These are phyloP conservation scores for Leishmania lainsoni DNA, from an alignment of 208 protist species.

Conservation along the genomic window DNA sequence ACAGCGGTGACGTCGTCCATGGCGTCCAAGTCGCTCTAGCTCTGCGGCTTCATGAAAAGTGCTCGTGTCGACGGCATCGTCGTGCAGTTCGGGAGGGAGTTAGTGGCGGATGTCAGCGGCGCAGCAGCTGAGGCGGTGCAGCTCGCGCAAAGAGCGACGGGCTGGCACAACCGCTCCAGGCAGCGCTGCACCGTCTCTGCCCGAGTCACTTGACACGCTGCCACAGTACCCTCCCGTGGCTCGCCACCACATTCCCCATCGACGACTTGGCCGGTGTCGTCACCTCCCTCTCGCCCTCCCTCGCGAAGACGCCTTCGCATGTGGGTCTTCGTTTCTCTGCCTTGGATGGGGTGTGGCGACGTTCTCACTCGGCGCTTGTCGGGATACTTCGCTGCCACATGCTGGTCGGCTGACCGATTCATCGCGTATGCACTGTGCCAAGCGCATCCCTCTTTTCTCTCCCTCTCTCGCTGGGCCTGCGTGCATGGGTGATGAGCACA, in stretches of 20 bases:
- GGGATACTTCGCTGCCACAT: no score
- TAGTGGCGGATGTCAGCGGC: constrained; percentile 4
- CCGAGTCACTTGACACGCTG: not conserved
- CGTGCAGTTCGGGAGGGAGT: not conserved
- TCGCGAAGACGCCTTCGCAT: not conserved
- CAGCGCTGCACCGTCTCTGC: constrained; percentile 31
- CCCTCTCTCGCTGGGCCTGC: no score
- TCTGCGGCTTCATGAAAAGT: constrained; percentile 20
- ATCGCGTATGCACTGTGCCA: no score
- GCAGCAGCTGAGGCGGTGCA: constrained; percentile 2
- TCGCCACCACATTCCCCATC: not conserved
- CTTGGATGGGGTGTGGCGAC: not conserved
- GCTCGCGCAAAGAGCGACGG: constrained; percentile 23
- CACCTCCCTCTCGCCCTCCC: not conserved
- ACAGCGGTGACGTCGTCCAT: constrained; percentile 35
- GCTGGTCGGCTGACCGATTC: no score
- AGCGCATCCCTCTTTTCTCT: no score
- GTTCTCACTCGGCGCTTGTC: not conserved
- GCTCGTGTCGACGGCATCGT: constrained; percentile 11
- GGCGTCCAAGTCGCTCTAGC: constrained; percentile 15
- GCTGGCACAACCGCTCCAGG: constrained; percentile 31
- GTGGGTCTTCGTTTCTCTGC: not conserved
- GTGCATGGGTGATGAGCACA: no score
- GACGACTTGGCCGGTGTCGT: not conserved
- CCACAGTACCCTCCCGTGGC: constrained; percentile 1